phyloP scores from a whole-genome alignment of 2,329 filamentous ascomycete species.

The Penicillium decumbens region DNA sequence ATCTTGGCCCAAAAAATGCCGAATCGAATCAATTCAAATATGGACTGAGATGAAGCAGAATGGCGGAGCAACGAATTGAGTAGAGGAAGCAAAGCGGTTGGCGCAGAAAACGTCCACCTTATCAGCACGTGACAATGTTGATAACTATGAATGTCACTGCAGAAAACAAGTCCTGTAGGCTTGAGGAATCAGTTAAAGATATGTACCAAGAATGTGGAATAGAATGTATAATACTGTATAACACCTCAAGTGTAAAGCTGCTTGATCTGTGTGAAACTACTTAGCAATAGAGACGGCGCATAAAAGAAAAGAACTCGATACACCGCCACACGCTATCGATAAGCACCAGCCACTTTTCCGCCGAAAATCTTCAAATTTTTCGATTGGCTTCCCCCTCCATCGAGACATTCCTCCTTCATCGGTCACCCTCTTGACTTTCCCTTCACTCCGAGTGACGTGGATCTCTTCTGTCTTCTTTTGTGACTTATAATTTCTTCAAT shows the following conservation, averaged over 20 bases:
- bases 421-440: constrained; percentile 15
- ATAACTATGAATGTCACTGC: background rate
- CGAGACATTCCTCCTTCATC: constrained; percentile 19
- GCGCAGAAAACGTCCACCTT: constrained; percentile 13
- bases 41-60: background rate
- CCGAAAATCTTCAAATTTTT: constrained; percentile 38
- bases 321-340: constrained; percentile 36
- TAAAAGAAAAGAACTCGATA: background rate
- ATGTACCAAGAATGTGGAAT: background rate
- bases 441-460: constrained; percentile 18
- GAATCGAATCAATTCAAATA: background rate
- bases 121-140: constrained; percentile 22
- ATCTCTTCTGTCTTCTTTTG: constrained; percentile 5
- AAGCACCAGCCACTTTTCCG: constrained; percentile 33
- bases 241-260: background rate
- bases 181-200: background rate
- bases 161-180: background rate
- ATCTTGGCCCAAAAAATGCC: background rate
- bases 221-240: background rate
- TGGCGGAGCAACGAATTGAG: background rate
- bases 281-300: background rate
- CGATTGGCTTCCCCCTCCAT: constrained; percentile 22
- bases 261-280: background rate
- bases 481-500: constrained; percentile 10
- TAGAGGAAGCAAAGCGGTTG: background rate